Base-by-base conservation (phyloP, 2,329 filamentous ascomycete genomes). In the Colletotrichum endophyticum region DNA sequence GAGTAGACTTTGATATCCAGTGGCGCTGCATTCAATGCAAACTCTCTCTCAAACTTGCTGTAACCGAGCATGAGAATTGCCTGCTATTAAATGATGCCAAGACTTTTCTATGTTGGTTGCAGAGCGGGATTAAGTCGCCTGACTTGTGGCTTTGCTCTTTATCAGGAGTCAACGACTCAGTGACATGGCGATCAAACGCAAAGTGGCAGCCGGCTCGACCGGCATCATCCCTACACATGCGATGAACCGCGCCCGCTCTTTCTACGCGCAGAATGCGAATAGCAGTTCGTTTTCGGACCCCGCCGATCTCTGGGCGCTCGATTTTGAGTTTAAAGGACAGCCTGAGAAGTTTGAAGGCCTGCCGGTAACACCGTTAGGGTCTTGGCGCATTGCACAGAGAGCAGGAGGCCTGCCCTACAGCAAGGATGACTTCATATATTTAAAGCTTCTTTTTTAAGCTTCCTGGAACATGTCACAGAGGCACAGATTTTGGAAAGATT, bases 21-120 rank as follows among this genome's bases (percentile, higher is more conserved):
- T 61, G 57, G 57, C 57, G 57, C 57, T 61, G 57, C 57, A 28
- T 61, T 61, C 22, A 61, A n/a, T 61, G 25, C 57, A 61, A 61
- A 61, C 27, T 61, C 27, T 61, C 57, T 61, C 9, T 27, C 57
- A 61, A 61, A 61, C 8, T 30, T 2, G 22, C 2, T 61, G 27
- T 11, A 30, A 32, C 57, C 16, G 8, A 30, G 28, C 8, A 22
- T 22, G 44, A 53, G 44, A 53, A 3, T 53, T 5, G 44, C 44
- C 44, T 53, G 44, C 44, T 53, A 22, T 22, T 53, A 53, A 22
- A 22, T 53, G 44, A 53, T 22, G 44, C 44, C 44, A 53, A 53
- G 44, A 3, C 16, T 7, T n/a, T 32, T 25, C n/a, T 61, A 28
- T 7, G 19, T 61, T 61, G 28, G 19, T 61, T 30, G 28, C 57